phyloP scores from a whole-genome alignment of 2,329 filamentous ascomycete species.

The Aspergillus pseudonomiae region DNA sequence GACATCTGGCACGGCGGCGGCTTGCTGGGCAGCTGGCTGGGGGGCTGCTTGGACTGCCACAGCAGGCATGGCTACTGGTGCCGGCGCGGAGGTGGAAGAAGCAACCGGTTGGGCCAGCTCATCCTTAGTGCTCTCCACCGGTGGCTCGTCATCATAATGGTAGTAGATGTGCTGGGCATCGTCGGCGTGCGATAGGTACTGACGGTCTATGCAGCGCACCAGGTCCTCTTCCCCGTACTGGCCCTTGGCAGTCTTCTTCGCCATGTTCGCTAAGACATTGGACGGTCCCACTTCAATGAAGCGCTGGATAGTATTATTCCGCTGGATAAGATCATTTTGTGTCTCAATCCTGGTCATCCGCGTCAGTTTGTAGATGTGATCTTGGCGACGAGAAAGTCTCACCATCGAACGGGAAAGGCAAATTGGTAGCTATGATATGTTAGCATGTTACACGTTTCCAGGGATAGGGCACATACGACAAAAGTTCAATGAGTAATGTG shows the following conservation, averaged over 20 bases:
- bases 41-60: conserved; percentile 13
- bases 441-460: background rate
- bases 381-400: background rate
- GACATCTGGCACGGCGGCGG: conserved; percentile 81
- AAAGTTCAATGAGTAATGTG: background rate
- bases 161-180: background rate
- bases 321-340: background rate
- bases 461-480: background rate
- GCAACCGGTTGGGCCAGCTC: background rate
- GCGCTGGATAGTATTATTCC: background rate
- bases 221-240: background rate
- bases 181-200: background rate
- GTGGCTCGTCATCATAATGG: background rate
- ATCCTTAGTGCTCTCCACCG: background rate
- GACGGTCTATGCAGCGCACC: background rate
- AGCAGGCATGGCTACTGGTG: background rate
- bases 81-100: background rate
- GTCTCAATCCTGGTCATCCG: background rate
- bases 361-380: background rate
- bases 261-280: background rate
- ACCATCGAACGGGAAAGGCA: background rate
- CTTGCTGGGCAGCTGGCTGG: conserved; percentile 44
- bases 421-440: background rate
- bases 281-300: background rate
- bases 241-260: background rate